A percentile compares a stretch with the other conserved stretches of the same genome.
These are phyloP conservation scores for Fusarium pseudoanthophilum DNA, from an alignment of 2,329 filamentous ascomycete species.

Conservation along the genomic window DNA sequence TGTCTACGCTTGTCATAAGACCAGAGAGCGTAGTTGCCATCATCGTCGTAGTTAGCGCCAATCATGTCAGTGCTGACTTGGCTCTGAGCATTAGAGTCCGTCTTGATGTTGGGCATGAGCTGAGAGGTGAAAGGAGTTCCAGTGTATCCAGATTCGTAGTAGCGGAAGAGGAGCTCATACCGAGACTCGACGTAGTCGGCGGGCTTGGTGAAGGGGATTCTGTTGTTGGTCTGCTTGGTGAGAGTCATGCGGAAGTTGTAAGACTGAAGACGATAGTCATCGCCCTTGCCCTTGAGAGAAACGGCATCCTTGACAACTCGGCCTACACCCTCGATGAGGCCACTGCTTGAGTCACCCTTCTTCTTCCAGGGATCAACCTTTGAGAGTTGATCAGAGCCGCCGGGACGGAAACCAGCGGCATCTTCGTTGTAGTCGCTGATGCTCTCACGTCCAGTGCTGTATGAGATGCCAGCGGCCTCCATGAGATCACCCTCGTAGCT, in stretches of 20 bases:
- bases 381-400: constrained; percentile 1
- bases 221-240: constrained; percentile 15
- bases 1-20: constrained; percentile 22
- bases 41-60: constrained; percentile 18
- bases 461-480: constrained; percentile 32
- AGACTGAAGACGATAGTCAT: constrained; percentile 28
- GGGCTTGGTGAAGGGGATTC: constrained; percentile 28
- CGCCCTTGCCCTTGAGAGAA: constrained; percentile 8
- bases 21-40: constrained; percentile 30
- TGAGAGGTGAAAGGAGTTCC: constrained; percentile 30
- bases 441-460: constrained; percentile 30
- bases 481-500: constrained; percentile 39
- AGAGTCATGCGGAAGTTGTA: constrained; percentile 36
- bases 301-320: constrained; percentile 14
- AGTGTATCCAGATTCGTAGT: constrained; percentile 29
- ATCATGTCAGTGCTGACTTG: constrained; percentile 37
- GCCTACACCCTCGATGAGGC: constrained; percentile 22
- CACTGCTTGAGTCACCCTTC: constrained; percentile 19
- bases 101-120: constrained; percentile 38
- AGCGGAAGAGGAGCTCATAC: constrained; percentile 34
- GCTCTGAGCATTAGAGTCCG: constrained; percentile 26
- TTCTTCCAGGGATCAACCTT: constrained; percentile 25
- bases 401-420: constrained; percentile 23
- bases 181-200: constrained; percentile 26
- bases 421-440: constrained; percentile 20